Evolutionary conservation across 1,284 basidiomycete genomes (phyloP), one percentile per base, ranked within the genome.

Genomic region (Ustilago bromivora): DNA sequence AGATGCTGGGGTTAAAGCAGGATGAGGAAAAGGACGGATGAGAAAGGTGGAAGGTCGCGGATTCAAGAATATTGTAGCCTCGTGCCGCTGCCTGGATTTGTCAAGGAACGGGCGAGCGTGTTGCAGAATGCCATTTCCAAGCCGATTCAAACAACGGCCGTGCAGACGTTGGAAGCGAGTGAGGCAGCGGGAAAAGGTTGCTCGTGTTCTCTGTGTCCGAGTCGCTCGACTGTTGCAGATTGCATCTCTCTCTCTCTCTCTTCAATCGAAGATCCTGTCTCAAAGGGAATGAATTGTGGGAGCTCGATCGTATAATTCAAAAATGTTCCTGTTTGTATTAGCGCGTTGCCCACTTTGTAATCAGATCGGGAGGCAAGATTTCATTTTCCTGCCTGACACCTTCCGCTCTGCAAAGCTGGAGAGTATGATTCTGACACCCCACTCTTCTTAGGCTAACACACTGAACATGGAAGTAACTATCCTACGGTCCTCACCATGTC

Each of bases 201-300:
- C n/a, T 46, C n/a, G 13, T 38, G 54, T 11, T 12, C 8, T 56
- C 15, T 55, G 19, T 43, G 40, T 41, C 11, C 17, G 38, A 43
- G 40, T 57, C 56, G 40, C 56, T 57, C 40, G 38, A 57, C 56
- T 57, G 40, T 57, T 38, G 4, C 36, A 38, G 52, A 31, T 36
- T 54, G 52, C 31, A 54, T 6, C 52, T 28, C 34, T 34, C 32
- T 32, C 15, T 17, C 36, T 46, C n/a, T 15, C 12, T 46, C 17
- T 17, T 46, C 41, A 28, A 49, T 49, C 23, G n/a, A 49, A 19
- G 13, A 49, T 23, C 10, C 46, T 23, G 38, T 40, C 46, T 31
- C 19, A 49, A 41, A 41, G 1, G 17, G 19, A 49, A 28, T 28
- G 23, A 28, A 28, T 28, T 3, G 23, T 28, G 23, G 23, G 23